phyloP scores from a whole-genome alignment of 352 stramenopile genomes.

The Globisporangium okanoganense region DNA sequence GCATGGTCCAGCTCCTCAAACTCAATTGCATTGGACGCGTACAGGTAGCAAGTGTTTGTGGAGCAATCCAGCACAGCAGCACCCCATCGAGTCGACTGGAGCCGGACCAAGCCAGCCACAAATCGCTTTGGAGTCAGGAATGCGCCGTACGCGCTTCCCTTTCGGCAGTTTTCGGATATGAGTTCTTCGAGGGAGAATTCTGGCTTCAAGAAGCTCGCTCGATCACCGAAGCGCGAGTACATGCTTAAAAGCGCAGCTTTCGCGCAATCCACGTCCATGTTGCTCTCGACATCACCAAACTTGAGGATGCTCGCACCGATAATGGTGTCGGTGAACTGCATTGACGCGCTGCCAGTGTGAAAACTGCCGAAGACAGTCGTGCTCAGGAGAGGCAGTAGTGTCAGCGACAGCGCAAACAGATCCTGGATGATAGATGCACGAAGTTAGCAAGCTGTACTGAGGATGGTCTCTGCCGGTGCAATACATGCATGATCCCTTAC shows the following conservation, averaged over 20 bases:
- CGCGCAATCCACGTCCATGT: slow-evolving; percentile 7
- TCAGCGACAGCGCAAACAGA: background rate
- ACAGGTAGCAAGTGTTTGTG: slow-evolving; percentile 5
- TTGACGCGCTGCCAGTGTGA: background rate
- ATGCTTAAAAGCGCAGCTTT: slow-evolving; percentile 7
- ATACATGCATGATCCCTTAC: background rate
- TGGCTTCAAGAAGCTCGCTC: slow-evolving; percentile 5
- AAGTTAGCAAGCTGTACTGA: background rate
- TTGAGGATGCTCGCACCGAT: background rate
- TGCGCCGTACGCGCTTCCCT: slow-evolving; percentile 5
- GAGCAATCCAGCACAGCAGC: background rate
- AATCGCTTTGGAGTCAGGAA: slow-evolving; percentile 4
- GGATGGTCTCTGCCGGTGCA: background rate
- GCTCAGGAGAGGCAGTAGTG: background rate
- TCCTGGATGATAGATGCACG: background rate
- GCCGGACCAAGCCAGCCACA: slow-evolving; percentile 2
- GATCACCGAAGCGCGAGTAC: slow-evolving; percentile 1
- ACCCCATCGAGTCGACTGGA: slow-evolving; percentile 7
- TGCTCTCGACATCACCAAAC: background rate
- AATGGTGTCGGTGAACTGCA: slow-evolving; percentile 12
- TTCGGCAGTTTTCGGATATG: background rate
- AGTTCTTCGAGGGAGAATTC: background rate
- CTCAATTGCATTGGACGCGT: background rate
- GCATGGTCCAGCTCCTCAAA: background rate
- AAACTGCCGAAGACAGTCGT: background rate